Conservation (phyloP, 495 filamentous ascomycete genomes). For the Talaromyces proteolyticus region DNA sequence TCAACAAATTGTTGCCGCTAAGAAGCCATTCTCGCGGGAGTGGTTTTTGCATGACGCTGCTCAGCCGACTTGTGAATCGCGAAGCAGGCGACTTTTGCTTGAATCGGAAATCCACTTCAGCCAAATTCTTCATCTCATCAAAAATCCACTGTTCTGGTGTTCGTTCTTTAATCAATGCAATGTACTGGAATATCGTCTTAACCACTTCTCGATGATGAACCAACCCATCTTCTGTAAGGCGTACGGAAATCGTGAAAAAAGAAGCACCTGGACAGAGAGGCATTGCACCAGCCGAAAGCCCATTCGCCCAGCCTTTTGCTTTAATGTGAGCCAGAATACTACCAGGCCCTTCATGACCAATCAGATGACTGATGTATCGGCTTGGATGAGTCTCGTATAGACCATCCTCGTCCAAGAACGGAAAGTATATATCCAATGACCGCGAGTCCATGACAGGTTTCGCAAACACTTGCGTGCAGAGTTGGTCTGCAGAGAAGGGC, state of each 20-base stretch:
- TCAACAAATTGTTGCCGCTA: slow-evolving; percentile 63
- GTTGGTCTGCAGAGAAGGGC: slow-evolving; percentile 60
- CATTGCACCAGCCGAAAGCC: slow-evolving; percentile 71
- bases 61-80: slow-evolving; percentile 77
- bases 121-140: slow-evolving; percentile 81
- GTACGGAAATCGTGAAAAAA: slow-evolving; percentile 74
- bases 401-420: slow-evolving; percentile 82
- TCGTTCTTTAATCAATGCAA: slow-evolving; percentile 75
- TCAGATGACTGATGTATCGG: slow-evolving; percentile 86
- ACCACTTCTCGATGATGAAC: slow-evolving; percentile 83
- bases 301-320: slow-evolving; percentile 91
- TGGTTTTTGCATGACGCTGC: slow-evolving; percentile 83
- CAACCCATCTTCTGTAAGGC: slow-evolving; percentile 79
- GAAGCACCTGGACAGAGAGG: slow-evolving; percentile 77
- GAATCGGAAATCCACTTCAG: slow-evolving; percentile 91
- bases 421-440: slow-evolving; percentile 79
- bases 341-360: slow-evolving; percentile 94
- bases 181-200: slow-evolving; percentile 89
- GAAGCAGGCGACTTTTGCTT: slow-evolving; percentile 87
- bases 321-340: slow-evolving; percentile 96
- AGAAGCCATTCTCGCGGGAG: slow-evolving; percentile 81
- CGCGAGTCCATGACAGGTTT: slow-evolving; percentile 95
- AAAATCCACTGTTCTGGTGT: slow-evolving; percentile 90
- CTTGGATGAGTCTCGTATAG: slow-evolving; percentile 80
- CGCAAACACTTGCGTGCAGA: slow-evolving; percentile 80